Base-by-base conservation (phyloP, 2,329 filamentous ascomycete species). In the Dendrostoma leiphaemia region DNA sequence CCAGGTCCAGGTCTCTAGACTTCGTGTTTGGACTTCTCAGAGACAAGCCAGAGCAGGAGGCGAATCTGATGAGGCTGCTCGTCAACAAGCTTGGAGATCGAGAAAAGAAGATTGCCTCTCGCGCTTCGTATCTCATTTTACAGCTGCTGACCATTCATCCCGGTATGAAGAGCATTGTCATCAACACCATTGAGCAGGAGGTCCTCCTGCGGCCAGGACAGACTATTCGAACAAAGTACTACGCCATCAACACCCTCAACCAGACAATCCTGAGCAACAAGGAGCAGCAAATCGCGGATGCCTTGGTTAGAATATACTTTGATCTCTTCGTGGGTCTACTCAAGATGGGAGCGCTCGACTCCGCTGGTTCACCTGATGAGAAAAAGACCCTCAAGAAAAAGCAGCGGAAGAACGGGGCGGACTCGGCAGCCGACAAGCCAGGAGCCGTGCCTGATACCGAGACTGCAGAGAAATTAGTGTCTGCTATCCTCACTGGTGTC, bases 61-160 rank as follows among this genome's bases (percentile, higher is more conserved):
- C 93, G 52, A 99, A 99, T 68, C 75, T 99, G 59, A 77, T 99
- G 57, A 86, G 93, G 51, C 77, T 99, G 53, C 75, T 99, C 54
- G 91, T 99, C 62, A 97, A 97, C 77, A 99, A 99, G 72, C 83
- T 99, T 24, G 93, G 95, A 63, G 94, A 99, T 67, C 90, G 89
- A 41, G 91, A 96, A 61, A 91, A 91, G 68, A 99, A 97, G 72
- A 95, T 99, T 64, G 88, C 94, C 1, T 99, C 94, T 4, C 85
- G 92, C 57, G 88, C 93, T 2, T 97, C 94, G 0, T 96, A 96
- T 70, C 81, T 97, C 41, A 78, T 99, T n/a, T 79, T 99, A 49
- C 94, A 99, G 67, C 78, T 99, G 7, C 84, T 97, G 65, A 89
- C 86, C 56, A 85, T 87, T 0, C 94, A 99, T 68, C 94, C 94